phyloP scores from a whole-genome alignment of 1,139 yeast genomes.

The Kodamaea ohmeri region DNA sequence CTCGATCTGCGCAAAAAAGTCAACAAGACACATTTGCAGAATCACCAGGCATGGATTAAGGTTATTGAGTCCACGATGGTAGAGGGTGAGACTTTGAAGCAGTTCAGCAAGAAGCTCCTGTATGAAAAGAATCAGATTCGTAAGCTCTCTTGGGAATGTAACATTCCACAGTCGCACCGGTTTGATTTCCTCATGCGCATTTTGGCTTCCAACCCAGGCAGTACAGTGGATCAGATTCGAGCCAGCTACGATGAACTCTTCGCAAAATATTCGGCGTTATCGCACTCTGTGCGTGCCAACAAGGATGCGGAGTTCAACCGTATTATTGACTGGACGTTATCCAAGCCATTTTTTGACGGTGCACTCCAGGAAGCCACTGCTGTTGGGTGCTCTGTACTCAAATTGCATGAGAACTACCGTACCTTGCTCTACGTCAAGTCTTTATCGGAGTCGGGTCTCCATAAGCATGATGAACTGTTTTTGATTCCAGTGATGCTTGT shows the following conservation, averaged over 20 bases:
- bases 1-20: slow-evolving; percentile 23
- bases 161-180: slow-evolving; percentile 28
- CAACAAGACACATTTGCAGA: slow-evolving; percentile 19
- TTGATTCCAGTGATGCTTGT: slow-evolving; percentile 39
- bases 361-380: slow-evolving; percentile 21
- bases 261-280: slow-evolving; percentile 23
- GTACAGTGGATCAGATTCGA: slow-evolving; percentile 19
- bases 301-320: slow-evolving; percentile 37
- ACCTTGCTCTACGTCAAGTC: slow-evolving; percentile 38
- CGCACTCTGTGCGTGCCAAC: slow-evolving; percentile 28
- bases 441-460: slow-evolving; percentile 36
- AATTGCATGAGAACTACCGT: slow-evolving; percentile 28
- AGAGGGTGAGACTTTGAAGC: slow-evolving; percentile 19
- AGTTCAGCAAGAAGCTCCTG: slow-evolving; percentile 27
- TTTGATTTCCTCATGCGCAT: slow-evolving; percentile 31
- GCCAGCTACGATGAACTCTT: slow-evolving; percentile 22
- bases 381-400: slow-evolving; percentile 14
- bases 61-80: slow-evolving; percentile 18
- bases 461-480: slow-evolving; percentile 40
- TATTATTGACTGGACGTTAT: slow-evolving; percentile 23
- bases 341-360: slow-evolving; percentile 33
- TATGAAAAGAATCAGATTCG: slow-evolving; percentile 33
- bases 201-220: slow-evolving; percentile 19
- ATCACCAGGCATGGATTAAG: slow-evolving; percentile 31
- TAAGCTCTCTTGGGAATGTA: slow-evolving; percentile 41